Evolutionary conservation across 1,139 yeast genomes (phyloP), one percentile per base, ranked within the genome.

Genomic region (Candida albicans): DNA sequence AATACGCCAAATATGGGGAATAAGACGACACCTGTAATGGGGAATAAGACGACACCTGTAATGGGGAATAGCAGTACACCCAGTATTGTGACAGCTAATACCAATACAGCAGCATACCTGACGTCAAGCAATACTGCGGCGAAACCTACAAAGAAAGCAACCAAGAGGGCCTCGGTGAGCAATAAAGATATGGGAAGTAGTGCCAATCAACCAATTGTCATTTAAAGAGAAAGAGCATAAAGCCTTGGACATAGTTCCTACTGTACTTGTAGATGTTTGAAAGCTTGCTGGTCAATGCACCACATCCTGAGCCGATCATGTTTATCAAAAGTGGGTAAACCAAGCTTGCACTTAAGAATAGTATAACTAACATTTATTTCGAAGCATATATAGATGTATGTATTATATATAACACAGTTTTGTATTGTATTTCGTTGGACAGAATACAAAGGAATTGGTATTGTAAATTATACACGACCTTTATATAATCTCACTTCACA

Each of bases 1-100:
- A 45, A 39, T 26, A 48, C 53, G 2, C 51, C 52, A 2, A 35
- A 33, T 4, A 14, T 46, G 35, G 42, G 39, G 15, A 45, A 37
- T 11, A 49, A 44, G 14, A 35, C 45, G 6, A 40, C 45, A 2
- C 49, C 52, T 9, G 28, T 39, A 5, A 38, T 39, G 34, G 41
- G 38, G 22, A 45, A 36, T 10, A 49, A 44, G 14, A 35, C 45
- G 6, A 40, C 45, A 2, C 49, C 52, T 9, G 28, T 39, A 4
- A 38, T 39, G 24, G 33, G 43, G 10, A 43, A 37, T 18, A 40
- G 30, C 14, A 25, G 25, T 8, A 31, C 39, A 2, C 37, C 50
- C 9, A 28, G 33, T 8, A 14, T 22, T 18, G 26, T 18, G 22
- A 18, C 43, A n/a, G 15, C 39, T 12, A 14, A 32, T 12, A 25